A percentile compares a stretch with the other conserved stretches of the same genome.
Evolutionary conservation across 2,329 filamentous ascomycete species (phyloP).

Genomic region (Fusarium piperis): DNA sequence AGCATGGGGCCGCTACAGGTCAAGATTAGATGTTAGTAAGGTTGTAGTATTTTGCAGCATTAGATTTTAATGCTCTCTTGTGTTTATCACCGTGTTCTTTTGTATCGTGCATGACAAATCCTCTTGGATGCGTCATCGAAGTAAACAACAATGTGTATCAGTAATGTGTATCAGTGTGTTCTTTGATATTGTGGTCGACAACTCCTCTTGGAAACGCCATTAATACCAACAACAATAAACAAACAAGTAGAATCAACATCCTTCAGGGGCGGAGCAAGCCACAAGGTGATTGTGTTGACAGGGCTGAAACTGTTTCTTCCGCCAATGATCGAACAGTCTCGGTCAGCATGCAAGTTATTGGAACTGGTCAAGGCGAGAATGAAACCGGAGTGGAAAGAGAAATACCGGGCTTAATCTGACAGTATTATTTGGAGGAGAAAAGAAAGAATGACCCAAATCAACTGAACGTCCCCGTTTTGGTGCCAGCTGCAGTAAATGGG

Average conservation of each 20-base stretch:
- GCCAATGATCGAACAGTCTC: neutral
- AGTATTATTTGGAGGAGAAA: neutral
- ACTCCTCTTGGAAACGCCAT: too few relatives aligned
- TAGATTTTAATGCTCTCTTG: too few relatives aligned
- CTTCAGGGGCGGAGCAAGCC: neutral
- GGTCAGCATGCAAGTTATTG: neutral
- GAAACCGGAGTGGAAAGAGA: neutral
- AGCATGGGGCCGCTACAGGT: neutral
- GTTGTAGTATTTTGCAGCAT: too few relatives aligned
- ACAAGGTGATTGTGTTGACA: neutral
- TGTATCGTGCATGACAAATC: too few relatives aligned
- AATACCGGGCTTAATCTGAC: neutral
- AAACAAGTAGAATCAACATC: neutral
- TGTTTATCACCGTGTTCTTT: too few relatives aligned
- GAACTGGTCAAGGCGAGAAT: neutral
- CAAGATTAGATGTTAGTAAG: neutral
- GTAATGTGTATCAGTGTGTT: too few relatives aligned
- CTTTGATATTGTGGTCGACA: too few relatives aligned
- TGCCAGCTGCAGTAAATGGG: neutral
- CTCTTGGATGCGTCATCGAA: too few relatives aligned
- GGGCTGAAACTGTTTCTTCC: neutral
- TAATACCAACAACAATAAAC: too few relatives aligned
- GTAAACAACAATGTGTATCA: too few relatives aligned
- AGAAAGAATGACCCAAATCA: neutral
- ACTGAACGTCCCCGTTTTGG: neutral